Evolutionary conservation across 2,329 filamentous ascomycete genomes (phyloP).

Genomic region (Scytalidium sp.): DNA sequence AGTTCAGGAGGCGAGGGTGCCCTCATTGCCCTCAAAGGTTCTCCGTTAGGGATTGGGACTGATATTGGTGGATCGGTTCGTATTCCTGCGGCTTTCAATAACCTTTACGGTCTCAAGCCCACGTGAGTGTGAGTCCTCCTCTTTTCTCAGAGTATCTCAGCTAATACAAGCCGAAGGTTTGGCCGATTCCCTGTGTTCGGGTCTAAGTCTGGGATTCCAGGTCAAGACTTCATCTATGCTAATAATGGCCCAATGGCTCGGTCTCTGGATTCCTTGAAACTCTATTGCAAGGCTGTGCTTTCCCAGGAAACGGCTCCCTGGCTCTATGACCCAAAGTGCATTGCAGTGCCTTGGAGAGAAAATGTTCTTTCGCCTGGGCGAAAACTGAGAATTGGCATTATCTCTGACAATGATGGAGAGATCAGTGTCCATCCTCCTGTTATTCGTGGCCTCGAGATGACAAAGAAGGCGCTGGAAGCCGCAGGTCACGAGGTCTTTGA

Average conservation of each 20-base stretch:
- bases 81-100: conserved; percentile 34
- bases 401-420: conserved; percentile 32
- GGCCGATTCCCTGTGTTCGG: conserved; percentile 35
- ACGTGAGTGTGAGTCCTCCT: conserved; percentile 14
- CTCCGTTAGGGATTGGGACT: conserved; percentile 25
- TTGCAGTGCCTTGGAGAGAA: conserved; percentile 35
- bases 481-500: conserved; percentile 35
- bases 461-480: conserved; percentile 28
- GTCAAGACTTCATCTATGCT: conserved; percentile 35
- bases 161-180: conserved; percentile 17
- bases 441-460: conserved; percentile 30
- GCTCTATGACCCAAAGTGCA: conserved; percentile 34
- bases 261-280: conserved; percentile 28
- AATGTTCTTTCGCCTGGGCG: conserved; percentile 30
- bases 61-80: conserved; percentile 35
- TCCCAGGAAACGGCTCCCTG: conserved; percentile 30
- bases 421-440: conserved; percentile 35
- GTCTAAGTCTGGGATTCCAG: conserved; percentile 31
- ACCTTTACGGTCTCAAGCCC: conserved; percentile 36
- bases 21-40: conserved; percentile 24
- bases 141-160: not conserved
- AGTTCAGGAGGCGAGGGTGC: conserved; percentile 26
- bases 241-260: conserved; percentile 36
- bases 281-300: conserved; percentile 33
- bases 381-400: conserved; percentile 34